Evolutionary conservation across 2,329 filamentous ascomycete genomes (phyloP).

Genomic region (Diaporthe nobilis): DNA sequence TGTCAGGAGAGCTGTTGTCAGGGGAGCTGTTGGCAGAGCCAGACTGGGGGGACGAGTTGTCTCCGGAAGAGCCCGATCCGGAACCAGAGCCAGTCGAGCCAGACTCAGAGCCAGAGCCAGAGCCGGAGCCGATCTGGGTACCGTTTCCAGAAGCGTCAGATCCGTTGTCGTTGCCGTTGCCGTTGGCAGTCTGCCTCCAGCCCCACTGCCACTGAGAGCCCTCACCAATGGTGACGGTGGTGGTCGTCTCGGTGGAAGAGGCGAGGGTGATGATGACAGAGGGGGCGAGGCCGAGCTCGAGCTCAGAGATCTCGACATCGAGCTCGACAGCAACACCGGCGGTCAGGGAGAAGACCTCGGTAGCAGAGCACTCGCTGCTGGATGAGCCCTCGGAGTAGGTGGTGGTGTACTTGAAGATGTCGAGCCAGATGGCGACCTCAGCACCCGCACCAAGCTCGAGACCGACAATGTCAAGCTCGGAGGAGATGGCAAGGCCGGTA

Average conservation of each 20-base stretch:
- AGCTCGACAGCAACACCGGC: slow-evolving; percentile 47
- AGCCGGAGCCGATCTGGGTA: slow-evolving; percentile 16
- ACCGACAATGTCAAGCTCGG: slow-evolving; percentile 46
- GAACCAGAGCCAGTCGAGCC: slow-evolving; percentile 35
- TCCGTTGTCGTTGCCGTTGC: neutral
- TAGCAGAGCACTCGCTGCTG: slow-evolving; percentile 41
- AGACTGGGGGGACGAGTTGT: neutral
- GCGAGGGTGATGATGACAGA: slow-evolving; percentile 48
- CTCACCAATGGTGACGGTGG: slow-evolving; percentile 43
- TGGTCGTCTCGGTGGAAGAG: slow-evolving; percentile 39
- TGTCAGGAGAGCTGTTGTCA: neutral
- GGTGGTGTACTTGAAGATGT: slow-evolving; percentile 51
- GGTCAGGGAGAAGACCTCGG: slow-evolving; percentile 46
- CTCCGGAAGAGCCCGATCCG: slow-evolving; percentile 5
- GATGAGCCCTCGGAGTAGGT: slow-evolving; percentile 42
- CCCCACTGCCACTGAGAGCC: slow-evolving; percentile 37
- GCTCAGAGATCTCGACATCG: slow-evolving; percentile 45
- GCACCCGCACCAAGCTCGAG: slow-evolving; percentile 47
- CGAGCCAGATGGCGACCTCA: slow-evolving; percentile 49
- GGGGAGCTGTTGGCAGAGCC: neutral
- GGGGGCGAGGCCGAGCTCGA: slow-evolving; percentile 47
- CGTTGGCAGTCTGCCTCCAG: slow-evolving; percentile 22
- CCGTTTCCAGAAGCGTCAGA: slow-evolving; percentile 10
- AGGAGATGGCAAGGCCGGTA: slow-evolving; percentile 45
- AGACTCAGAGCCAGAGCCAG: slow-evolving; percentile 21